Evolutionary conservation across 345 rosid species (phyloP), one percentile per base, ranked within the genome.

Genomic region (Gossypium arboreum): DNA sequence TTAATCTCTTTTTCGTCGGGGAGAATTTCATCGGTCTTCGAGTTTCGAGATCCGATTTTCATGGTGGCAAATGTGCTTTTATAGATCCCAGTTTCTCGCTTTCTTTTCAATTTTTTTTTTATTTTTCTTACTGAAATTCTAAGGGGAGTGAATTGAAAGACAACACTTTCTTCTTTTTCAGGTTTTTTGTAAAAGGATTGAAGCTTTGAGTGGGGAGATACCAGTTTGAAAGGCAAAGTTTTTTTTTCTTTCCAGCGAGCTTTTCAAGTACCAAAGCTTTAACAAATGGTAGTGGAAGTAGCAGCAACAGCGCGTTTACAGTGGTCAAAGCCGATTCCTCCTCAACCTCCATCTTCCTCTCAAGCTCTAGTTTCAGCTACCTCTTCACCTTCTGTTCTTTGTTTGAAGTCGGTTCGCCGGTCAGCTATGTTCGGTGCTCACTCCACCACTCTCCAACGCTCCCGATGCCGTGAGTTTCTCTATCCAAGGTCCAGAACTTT

Each of bases 281-380:
- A 39, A 78, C 47, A 76, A 43, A 93, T 93, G 98, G 91, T 80
- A 18, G 85, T 88, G 85, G 87, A 87, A 85, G 93, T 83, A 67
- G 91, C 81, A 1, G 84, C 84, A 3, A 68, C 85, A 25, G 64
- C 86, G 2, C 79, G 84, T 74, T 86, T 91, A 25, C 97, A 84
- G 22, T 88, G 90, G 97, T 80, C 88, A 41, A 89, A 89, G 68
- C 87, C 88, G 17, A 79, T 80, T 13, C 17, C 83, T 68, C 85
- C 84, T 66, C 94, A 82, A 7, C 77, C 88, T 74, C 82, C 93
- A 3, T 84, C 93, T 0, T 84, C 88, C 41, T 86, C 93, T 15
- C 94, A 87, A 76, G 67, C 96, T 57, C 75, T 89, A 62, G 84
- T 93, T 60, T 86, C 91, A 2, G 75, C 89, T 0, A 54, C 85